Percentiles rank a stretch among this genome's conserved stretches.
Evolutionary conservation across 1,139 yeast species (phyloP).

Genomic region (Eremothecium gossypii): DNA sequence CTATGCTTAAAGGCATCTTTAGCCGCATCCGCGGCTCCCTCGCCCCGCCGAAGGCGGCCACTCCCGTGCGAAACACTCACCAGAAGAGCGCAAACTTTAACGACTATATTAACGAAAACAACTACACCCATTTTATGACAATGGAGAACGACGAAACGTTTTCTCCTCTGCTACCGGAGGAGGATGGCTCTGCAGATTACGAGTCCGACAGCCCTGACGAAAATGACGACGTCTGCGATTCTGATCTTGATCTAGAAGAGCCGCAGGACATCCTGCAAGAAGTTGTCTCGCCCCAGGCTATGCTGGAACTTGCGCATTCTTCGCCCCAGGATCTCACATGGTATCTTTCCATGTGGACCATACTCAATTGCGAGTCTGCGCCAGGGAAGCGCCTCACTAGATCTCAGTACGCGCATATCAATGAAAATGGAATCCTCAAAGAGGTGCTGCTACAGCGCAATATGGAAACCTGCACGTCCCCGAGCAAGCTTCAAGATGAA

Average conservation of each 20-base stretch:
- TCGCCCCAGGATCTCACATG: slow-evolving; percentile 17
- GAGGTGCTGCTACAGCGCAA: slow-evolving; percentile 22
- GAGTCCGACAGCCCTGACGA: slow-evolving; percentile 12
- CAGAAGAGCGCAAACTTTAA: slow-evolving; percentile 11
- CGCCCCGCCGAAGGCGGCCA: slow-evolving; percentile 1
- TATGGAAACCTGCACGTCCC: slow-evolving; percentile 10
- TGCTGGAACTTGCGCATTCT: slow-evolving; percentile 12
- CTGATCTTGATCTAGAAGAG: slow-evolving; percentile 2
- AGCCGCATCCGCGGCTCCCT: slow-evolving; percentile 1
- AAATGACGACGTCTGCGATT: slow-evolving; percentile 18
- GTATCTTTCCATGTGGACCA: slow-evolving; percentile 26
- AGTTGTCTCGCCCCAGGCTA: slow-evolving; percentile 17
- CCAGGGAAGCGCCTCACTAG: slow-evolving; percentile 28
- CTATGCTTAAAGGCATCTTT: background rate
- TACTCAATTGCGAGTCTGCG: slow-evolving; percentile 19
- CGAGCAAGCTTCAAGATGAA: slow-evolving; percentile 2
- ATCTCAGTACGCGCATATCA: slow-evolving; percentile 25
- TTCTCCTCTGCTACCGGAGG: slow-evolving; percentile 33
- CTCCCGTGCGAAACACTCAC: background rate
- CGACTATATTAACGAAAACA: slow-evolving; percentile 20
- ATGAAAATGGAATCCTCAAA: slow-evolving; percentile 23
- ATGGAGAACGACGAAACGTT: slow-evolving; percentile 11
- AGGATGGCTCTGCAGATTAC: slow-evolving; percentile 42
- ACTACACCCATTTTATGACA: slow-evolving; percentile 20
- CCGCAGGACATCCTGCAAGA: slow-evolving; percentile 11